Evolutionary conservation across 352 stramenopile species (phyloP).

Genomic region (Globisporangium spiculum): DNA sequence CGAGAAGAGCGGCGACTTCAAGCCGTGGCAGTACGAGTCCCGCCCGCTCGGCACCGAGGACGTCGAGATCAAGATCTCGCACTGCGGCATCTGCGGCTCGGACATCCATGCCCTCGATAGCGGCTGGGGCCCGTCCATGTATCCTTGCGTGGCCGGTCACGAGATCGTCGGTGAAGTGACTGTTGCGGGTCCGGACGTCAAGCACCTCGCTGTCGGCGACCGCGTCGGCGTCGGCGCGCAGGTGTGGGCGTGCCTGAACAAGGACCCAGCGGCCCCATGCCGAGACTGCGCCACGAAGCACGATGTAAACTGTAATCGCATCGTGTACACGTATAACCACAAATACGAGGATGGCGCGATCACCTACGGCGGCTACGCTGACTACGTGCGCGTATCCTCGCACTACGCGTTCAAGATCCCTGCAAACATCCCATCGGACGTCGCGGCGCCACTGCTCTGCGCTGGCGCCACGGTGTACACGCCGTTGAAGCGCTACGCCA

Average conservation of each 20-base stretch:
- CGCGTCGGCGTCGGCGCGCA: slow-evolving; percentile 10
- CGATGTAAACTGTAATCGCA: slow-evolving; percentile 33
- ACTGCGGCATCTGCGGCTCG: slow-evolving; percentile 58
- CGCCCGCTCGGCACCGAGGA: slow-evolving; percentile 42
- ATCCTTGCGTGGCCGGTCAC: slow-evolving; percentile 47
- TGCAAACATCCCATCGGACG: slow-evolving; percentile 52
- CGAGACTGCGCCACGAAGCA: too few relatives aligned
- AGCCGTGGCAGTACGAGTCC: slow-evolving; percentile 44
- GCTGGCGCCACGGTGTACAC: slow-evolving; percentile 80
- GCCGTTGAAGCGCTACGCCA: slow-evolving; percentile 46
- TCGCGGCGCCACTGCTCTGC: slow-evolving; percentile 71
- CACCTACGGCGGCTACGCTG: slow-evolving; percentile 63
- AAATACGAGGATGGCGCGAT: slow-evolving; percentile 23
- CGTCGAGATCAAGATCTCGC: slow-evolving; percentile 60
- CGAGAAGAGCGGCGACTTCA: slow-evolving; percentile 25
- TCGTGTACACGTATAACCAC: slow-evolving; percentile 57
- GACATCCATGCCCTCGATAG: slow-evolving; percentile 53
- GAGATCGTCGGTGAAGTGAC: slow-evolving; percentile 58
- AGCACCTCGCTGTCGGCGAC: slow-evolving; percentile 66
- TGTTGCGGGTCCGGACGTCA: slow-evolving; percentile 37
- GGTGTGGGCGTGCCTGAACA: neutral
- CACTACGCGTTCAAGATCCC: slow-evolving; percentile 77
- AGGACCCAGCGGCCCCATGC: neutral
- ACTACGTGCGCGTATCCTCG: slow-evolving; percentile 60
- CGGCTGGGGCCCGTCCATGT: slow-evolving; percentile 39